Conservation (phyloP, 345 rosid genomes). For the Brassica nigra region DNA sequence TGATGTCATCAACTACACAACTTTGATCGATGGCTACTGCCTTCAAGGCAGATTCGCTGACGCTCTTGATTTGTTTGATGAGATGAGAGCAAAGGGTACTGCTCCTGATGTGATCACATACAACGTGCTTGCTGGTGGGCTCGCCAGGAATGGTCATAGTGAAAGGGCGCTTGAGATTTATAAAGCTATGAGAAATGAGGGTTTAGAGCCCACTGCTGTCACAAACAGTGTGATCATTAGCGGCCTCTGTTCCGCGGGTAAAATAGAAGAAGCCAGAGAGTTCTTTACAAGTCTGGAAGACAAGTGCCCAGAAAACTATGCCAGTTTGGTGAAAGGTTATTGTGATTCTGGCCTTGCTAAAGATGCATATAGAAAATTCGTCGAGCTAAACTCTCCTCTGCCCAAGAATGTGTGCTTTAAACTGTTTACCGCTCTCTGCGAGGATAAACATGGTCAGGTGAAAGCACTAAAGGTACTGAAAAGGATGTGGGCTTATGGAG, state of each 20-base stretch:
- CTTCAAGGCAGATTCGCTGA: constrained; percentile 47
- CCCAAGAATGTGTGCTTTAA: constrained; percentile 51
- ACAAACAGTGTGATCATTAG: constrained; percentile 63
- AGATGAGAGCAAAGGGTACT: constrained; percentile 54
- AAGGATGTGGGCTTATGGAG: constrained; percentile 46
- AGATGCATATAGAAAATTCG: constrained; percentile 51
- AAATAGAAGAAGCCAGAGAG: constrained; percentile 61
- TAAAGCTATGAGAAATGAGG: constrained; percentile 43
- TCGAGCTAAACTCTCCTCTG: constrained; percentile 38
- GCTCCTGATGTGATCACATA: constrained; percentile 59
- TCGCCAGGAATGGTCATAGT: constrained; percentile 55
- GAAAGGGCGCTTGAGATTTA: constrained; percentile 42
- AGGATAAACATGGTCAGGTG: constrained; percentile 39
- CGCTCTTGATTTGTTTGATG: constrained; percentile 53
- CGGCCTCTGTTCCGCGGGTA: constrained; percentile 66
- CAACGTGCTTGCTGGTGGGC: constrained; percentile 56
- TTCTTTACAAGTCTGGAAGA: constrained; percentile 46
- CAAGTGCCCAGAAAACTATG: constrained; percentile 47
- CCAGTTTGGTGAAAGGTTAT: constrained; percentile 66
- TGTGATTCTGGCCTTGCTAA: constrained; percentile 48
- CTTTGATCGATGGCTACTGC: constrained; percentile 66
- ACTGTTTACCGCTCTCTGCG: constrained; percentile 52
- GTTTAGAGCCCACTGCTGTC: constrained; percentile 50
- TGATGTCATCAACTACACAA: constrained; percentile 70
- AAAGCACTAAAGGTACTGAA: constrained; percentile 47